Evolutionary conservation across 1,139 yeast genomes (phyloP).

Genomic region (Zygotorulaspora mrakii): DNA sequence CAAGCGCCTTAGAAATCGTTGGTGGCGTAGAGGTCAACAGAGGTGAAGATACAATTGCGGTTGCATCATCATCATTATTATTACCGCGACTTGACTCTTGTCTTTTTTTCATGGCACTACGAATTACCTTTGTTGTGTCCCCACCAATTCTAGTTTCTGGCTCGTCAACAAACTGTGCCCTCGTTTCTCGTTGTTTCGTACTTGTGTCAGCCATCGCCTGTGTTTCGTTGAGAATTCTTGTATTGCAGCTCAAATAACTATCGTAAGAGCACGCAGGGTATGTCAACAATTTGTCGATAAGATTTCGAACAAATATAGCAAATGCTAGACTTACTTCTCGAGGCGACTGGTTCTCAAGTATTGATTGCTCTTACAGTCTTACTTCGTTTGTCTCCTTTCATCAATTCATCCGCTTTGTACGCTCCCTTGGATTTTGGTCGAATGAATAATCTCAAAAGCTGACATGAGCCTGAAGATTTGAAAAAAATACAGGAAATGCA

Average conservation of each 20-base stretch:
- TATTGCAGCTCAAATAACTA: no score
- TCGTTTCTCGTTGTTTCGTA: slow-evolving; percentile 22
- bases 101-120: slow-evolving; percentile 31
- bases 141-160: slow-evolving; percentile 31
- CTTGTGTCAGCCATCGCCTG: slow-evolving; percentile 21
- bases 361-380: neutral
- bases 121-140: slow-evolving; percentile 27
- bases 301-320: no score
- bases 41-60: slow-evolving; percentile 47
- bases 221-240: neutral
- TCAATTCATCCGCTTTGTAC: neutral
- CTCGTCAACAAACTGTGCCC: slow-evolving; percentile 33
- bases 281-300: no score
- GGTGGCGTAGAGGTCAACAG: slow-evolving; percentile 82
- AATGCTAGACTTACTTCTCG: no score
- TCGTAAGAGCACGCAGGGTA: no score
- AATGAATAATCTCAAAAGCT: no score
- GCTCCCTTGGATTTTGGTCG: neutral
- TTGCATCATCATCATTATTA: slow-evolving; percentile 15
- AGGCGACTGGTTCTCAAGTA: neutral
- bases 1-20: slow-evolving; percentile 76
- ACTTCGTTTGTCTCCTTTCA: neutral
- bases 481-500: no score
- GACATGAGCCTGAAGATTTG: no score
- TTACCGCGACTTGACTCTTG: slow-evolving; percentile 8